Percentiles rank a stretch among this genome's conserved stretches.
These are phyloP conservation scores for Penicillium janthinellum DNA, from an alignment of 2,329 filamentous ascomycete species.

Conservation along the genomic window DNA sequence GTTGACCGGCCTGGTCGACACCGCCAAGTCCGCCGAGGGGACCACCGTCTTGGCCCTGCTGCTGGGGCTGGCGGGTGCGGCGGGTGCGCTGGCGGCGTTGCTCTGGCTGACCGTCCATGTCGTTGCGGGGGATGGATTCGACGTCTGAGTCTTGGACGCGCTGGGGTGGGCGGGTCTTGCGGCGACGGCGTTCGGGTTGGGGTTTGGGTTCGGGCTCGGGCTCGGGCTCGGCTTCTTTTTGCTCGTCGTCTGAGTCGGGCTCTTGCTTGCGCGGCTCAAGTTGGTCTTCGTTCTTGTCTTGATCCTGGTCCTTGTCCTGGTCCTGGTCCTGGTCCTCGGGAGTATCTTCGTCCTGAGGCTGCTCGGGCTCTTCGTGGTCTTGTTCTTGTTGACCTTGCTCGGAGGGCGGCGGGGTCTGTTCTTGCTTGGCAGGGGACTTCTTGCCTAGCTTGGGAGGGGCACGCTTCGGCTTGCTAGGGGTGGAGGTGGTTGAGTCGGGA, in stretches of 20 bases:
- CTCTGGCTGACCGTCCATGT: slow-evolving; percentile 53
- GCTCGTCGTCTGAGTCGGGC: slow-evolving; percentile 43
- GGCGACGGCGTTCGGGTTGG: slow-evolving; percentile 43
- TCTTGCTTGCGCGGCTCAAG: slow-evolving; percentile 17
- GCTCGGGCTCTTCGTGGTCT: slow-evolving; percentile 7
- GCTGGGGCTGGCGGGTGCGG: slow-evolving; percentile 55
- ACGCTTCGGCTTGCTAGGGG: slow-evolving; percentile 31
- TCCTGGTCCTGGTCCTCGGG: slow-evolving; percentile 7
- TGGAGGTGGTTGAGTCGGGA: slow-evolving; percentile 19
- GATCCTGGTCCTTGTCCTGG: slow-evolving; percentile 2
- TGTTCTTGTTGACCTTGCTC: slow-evolving; percentile 24
- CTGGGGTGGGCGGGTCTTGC: slow-evolving; percentile 20
- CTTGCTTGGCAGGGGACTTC: slow-evolving; percentile 30
- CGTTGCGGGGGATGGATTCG: slow-evolving; percentile 57
- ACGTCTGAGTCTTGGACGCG: slow-evolving; percentile 47
- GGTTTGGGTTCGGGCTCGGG: slow-evolving; percentile 38
- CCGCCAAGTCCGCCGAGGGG: slow-evolving; percentile 45
- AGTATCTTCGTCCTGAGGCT: not conserved
- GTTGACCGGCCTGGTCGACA: slow-evolving; percentile 60
- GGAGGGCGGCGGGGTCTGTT: slow-evolving; percentile 29
- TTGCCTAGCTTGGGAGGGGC: slow-evolving; percentile 35
- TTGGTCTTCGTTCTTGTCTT: not conserved
- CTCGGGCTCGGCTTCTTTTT: slow-evolving; percentile 38
- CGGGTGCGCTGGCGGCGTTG: slow-evolving; percentile 58
- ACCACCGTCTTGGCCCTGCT: slow-evolving; percentile 43